A percentile compares a stretch with the other conserved stretches of the same genome.
Evolutionary conservation across 805 yeast genomes (phyloP).

Genomic region (Kluyveromyces wickerhamii): DNA sequence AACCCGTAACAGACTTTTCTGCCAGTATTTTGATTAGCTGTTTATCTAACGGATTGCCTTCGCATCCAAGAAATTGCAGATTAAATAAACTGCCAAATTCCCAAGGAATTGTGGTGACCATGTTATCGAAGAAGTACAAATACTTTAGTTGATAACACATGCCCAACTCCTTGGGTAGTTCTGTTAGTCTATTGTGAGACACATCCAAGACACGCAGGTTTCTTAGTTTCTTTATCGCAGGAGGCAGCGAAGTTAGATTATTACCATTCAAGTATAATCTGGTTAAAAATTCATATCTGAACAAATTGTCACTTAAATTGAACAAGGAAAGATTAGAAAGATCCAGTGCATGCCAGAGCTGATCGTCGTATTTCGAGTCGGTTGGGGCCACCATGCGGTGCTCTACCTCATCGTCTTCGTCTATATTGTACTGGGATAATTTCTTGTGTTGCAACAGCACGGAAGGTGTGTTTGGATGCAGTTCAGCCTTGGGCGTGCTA

Average conservation of each 20-base stretch:
- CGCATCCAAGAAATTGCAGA: constrained; percentile 81
- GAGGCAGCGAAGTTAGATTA: constrained; percentile 60
- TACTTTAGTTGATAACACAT: constrained; percentile 71
- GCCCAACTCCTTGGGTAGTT: constrained; percentile 81
- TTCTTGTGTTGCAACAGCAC: constrained; percentile 34
- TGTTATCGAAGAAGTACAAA: constrained; percentile 82
- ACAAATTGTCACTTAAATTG: constrained; percentile 61
- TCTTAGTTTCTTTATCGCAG: constrained; percentile 55
- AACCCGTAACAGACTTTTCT: constrained; percentile 76
- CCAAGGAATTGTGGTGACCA: constrained; percentile 63
- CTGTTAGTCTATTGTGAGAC: constrained; percentile 63
- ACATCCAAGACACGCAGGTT: constrained; percentile 78
- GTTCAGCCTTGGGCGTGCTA: constrained; percentile 26
- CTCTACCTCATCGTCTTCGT: constrained; percentile 48
- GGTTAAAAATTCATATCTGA: constrained; percentile 77
- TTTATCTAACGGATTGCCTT: constrained; percentile 80
- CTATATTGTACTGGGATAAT: constrained; percentile 33
- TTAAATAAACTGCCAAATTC: constrained; percentile 83
- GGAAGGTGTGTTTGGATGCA: constrained; percentile 22
- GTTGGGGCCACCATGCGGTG: constrained; percentile 17
- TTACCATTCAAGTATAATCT: constrained; percentile 84
- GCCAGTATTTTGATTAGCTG: constrained; percentile 59
- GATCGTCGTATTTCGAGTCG: constrained; percentile 42
- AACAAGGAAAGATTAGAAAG: constrained; percentile 81
- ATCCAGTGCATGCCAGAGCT: constrained; percentile 92